Percentiles rank a stretch among this genome's conserved stretches.
These are phyloP conservation scores for Alternaria consortialis DNA, from an alignment of 2,329 filamentous ascomycete species.

Conservation along the genomic window DNA sequence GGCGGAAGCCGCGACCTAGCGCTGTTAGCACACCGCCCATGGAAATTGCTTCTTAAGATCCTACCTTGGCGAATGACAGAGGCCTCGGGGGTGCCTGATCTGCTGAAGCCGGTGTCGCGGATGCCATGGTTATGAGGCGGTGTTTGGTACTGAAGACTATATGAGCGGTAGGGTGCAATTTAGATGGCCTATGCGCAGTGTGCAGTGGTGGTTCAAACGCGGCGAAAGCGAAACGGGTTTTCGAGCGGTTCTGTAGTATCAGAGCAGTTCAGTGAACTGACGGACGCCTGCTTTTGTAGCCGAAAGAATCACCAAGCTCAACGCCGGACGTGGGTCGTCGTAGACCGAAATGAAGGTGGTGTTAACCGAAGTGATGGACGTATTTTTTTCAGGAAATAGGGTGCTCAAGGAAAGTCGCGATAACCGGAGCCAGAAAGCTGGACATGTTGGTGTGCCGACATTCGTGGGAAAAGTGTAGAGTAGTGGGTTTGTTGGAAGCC, in stretches of 20 bases:
- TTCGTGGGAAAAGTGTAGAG: constrained; percentile 38
- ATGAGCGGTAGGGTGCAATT: constrained; percentile 17
- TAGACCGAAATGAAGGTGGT: constrained; percentile 42
- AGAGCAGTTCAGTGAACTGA: constrained; percentile 1
- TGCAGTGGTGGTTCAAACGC: constrained; percentile 10
- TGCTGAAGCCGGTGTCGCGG: constrained; percentile 38
- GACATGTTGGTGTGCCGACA: constrained; percentile 62
- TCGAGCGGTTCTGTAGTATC: not conserved
- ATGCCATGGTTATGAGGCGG: constrained; percentile 39
- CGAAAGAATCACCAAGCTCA: constrained; percentile 34
- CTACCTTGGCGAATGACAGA: constrained; percentile 78
- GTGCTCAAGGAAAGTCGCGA: constrained; percentile 63
- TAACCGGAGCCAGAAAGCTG: constrained; percentile 56
- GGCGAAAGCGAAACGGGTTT: constrained; percentile 4
- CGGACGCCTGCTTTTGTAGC: constrained; percentile 10
- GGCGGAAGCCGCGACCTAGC: constrained; percentile 54
- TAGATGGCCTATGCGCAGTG: constrained; percentile 10
- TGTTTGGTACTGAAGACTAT: constrained; percentile 16
- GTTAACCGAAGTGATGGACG: constrained; percentile 36
- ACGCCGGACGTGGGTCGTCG: constrained; percentile 34
- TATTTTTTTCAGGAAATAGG: constrained; percentile 54
- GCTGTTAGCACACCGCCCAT: constrained; percentile 22
- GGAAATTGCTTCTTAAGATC: constrained; percentile 22
- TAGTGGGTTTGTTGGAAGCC: constrained; percentile 23
- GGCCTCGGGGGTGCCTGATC: constrained; percentile 59